These are phyloP conservation scores for Castanospermum australe DNA, from an alignment of 306 rosid species.

Conservation along the genomic window DNA sequence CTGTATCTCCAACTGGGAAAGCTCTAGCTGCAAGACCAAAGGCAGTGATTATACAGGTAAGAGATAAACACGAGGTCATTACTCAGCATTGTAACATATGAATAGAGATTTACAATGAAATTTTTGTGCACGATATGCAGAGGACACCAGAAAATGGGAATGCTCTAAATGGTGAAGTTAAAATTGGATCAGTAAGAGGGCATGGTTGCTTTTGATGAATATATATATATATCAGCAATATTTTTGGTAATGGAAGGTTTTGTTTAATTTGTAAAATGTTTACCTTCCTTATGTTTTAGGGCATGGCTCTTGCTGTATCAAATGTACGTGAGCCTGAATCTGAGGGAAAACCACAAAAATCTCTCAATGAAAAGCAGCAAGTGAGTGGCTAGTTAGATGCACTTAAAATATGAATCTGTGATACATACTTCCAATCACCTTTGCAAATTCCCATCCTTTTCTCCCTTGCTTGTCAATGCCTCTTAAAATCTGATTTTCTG, in stretches of 20 bases:
- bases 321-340: constrained; percentile 93
- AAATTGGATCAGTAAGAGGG: constrained; percentile 58
- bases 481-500: constrained; percentile 29
- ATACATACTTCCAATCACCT: neutral
- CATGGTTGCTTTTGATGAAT: constrained; percentile 25
- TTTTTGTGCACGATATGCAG: constrained; percentile 59
- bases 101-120: constrained; percentile 16
- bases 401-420: neutral
- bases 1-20: constrained; percentile 89
- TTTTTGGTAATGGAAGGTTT: neutral
- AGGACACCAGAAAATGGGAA: constrained; percentile 95
- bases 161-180: constrained; percentile 73
- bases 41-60: constrained; percentile 89
- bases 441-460: neutral
- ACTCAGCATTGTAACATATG: constrained; percentile 17
- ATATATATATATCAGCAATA: neutral
- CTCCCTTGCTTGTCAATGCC: neutral
- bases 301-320: constrained; percentile 72
- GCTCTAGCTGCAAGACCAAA: constrained; percentile 74
- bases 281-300: constrained; percentile 51
- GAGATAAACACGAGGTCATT: constrained; percentile 6
- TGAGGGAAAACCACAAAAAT: constrained; percentile 98
- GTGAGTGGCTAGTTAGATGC: constrained; percentile 48
- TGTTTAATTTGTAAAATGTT: constrained; percentile 11
- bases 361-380: constrained; percentile 97